Evolutionary conservation across 2,329 filamentous ascomycete species (phyloP).

Genomic region (Claviceps purpurea): DNA sequence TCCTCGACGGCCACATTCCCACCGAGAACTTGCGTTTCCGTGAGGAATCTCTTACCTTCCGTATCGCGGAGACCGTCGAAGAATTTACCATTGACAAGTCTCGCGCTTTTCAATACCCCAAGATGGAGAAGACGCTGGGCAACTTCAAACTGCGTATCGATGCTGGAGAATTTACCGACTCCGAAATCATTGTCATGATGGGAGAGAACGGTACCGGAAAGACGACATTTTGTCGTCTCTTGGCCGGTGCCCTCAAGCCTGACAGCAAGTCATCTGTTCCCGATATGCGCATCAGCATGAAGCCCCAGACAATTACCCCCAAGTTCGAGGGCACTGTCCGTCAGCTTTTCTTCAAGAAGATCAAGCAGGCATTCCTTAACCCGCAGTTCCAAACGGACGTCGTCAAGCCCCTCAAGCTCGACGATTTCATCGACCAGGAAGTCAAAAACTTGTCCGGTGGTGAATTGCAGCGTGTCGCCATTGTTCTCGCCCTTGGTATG

Average conservation of each 20-base stretch:
- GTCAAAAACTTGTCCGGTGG: conserved; percentile 98
- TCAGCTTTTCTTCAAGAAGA: conserved; percentile 99
- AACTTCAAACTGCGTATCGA: conserved; percentile 77
- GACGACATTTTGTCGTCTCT: conserved; percentile 94
- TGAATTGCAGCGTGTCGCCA: conserved; percentile 98
- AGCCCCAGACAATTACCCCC: conserved; percentile 97
- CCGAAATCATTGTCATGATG: conserved; percentile 99
- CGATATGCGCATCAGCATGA: conserved; percentile 96
- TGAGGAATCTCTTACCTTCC: conserved; percentile 92
- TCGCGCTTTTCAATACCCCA: conserved; percentile 75
- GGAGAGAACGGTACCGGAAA: conserved; percentile 99
- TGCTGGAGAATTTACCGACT: conserved; percentile 81
- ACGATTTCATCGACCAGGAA: conserved; percentile 99
- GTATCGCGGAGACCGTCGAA: conserved; percentile 77
- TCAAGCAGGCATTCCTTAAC: conserved; percentile 89
- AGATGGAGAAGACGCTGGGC: conserved; percentile 86
- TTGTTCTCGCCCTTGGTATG: conserved; percentile 88
- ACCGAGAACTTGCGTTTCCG: conserved; percentile 98
- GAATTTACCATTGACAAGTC: conserved; percentile 76
- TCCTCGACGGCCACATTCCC: conserved; percentile 94
- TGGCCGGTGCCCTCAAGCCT: conserved; percentile 86
- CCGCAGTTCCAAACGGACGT: conserved; percentile 99
- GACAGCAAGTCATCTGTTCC: conserved; percentile 69
- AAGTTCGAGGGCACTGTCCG: conserved; percentile 96
- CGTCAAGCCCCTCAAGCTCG: conserved; percentile 97